These are phyloP conservation scores for Colletotrichum sidae DNA, from an alignment of 2,329 filamentous ascomycete species.

Conservation along the genomic window DNA sequence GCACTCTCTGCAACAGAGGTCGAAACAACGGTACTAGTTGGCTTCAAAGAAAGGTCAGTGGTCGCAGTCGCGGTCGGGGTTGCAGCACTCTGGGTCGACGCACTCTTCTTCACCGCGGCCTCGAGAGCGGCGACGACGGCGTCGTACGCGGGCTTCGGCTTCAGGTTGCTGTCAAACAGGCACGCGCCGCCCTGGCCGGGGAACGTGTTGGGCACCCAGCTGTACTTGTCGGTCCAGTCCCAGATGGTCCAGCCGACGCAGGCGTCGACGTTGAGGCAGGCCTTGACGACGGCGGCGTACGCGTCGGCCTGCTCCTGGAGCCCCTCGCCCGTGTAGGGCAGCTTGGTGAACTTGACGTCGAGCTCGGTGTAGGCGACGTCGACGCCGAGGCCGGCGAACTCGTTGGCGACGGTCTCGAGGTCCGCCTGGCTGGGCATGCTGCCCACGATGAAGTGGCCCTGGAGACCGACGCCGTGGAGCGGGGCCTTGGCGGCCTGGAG, in stretches of 20 bases:
- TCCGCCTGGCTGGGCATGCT: constrained; percentile 52
- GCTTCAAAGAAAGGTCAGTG: too few relatives aligned
- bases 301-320: constrained; percentile 43
- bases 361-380: constrained; percentile 63
- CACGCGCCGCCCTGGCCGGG: constrained; percentile 52
- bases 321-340: constrained; percentile 42
- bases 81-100: too few relatives aligned
- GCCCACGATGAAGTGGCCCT: constrained; percentile 61
- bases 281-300: constrained; percentile 62
- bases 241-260: constrained; percentile 49
- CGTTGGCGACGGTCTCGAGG: constrained; percentile 58
- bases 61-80: too few relatives aligned
- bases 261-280: constrained; percentile 66
- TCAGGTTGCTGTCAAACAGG: constrained; percentile 54
- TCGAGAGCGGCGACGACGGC: too few relatives aligned
- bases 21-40: too few relatives aligned
- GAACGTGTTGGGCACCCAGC: constrained; percentile 55
- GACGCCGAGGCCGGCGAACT: constrained; percentile 52
- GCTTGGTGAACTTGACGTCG: constrained; percentile 57
- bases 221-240: constrained; percentile 54
- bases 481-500: constrained; percentile 52
- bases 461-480: constrained; percentile 65
- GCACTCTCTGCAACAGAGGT: too few relatives aligned
- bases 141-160: constrained; percentile 54
- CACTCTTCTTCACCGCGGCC: too few relatives aligned